Base-by-base conservation (phyloP, 1,139 yeast genomes). In the Saccharomyces uvarum region DNA sequence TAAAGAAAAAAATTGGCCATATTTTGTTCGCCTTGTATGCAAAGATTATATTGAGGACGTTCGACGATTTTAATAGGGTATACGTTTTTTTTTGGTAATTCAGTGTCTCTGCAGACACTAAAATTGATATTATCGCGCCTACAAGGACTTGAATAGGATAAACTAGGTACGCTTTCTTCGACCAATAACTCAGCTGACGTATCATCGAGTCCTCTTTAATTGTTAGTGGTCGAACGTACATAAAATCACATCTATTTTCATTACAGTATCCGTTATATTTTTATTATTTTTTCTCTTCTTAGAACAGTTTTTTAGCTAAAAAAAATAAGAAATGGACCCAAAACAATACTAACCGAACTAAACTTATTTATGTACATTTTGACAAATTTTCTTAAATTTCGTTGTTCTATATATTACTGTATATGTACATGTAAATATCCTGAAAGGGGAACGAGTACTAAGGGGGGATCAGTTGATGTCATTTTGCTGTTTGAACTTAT, bases 401-500 rank as follows among this genome's bases (percentile, higher is more conserved):
- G 26, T 4, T 24, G 5, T 24, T 24, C 26, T 24, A 24, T 24
- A 24, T 24, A 24, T 38, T 38, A 7, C 7, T 38, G 19, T 38
- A 38, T 38, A 19, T 38, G 9, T 19, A 16, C 19, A 13, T 38
- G 13, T 38, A 38, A 38, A 38, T 3, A 19, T 9, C 24, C 41
- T 11, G 5, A 19, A 11, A 13, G 24, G 19, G 24, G 11, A 38
- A 19, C 13, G 11, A 9, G 19, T 14, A 14, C 21, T n/a, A 2
- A 14, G 16, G 26, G 24, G 19, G 19, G 21, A 21, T 46, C 57
- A 75, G 48, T 64, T 67, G 53, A 81, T 68, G 32, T 75, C 75
- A 63, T 84, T 84, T 51, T 78, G 77, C 50, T 69, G 74, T 67
- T 86, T 89, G 72, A 91, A 93, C 28, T 71, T 74, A 61, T 91